Conservation (phyloP, 371 early-diverging fungal species). For the Lichtheimia hyalospora region DNA sequence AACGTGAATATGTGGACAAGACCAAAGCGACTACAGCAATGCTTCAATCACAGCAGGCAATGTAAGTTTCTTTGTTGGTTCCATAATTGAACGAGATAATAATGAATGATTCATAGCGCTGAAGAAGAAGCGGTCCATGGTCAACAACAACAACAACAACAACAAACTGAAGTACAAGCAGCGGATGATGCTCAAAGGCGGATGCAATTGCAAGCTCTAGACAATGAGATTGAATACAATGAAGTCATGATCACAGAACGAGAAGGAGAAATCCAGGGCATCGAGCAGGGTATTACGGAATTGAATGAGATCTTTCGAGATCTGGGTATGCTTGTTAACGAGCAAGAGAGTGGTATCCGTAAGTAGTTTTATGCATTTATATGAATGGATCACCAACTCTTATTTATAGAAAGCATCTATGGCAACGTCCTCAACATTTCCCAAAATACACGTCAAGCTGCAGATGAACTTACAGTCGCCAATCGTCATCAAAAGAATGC, state of each 20-base stretch:
- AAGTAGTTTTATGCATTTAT: slow-evolving; percentile 16
- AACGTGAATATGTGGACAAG: slow-evolving; percentile 83
- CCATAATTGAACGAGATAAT: not conserved
- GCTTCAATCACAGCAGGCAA: slow-evolving; percentile 40
- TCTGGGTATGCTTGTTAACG: slow-evolving; percentile 92
- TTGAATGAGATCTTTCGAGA: slow-evolving; percentile 94
- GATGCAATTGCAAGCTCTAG: slow-evolving; percentile 75
- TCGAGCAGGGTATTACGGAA: slow-evolving; percentile 71
- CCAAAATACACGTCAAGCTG: slow-evolving; percentile 77
- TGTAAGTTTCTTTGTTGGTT: slow-evolving; percentile 17
- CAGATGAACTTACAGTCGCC: slow-evolving; percentile 79
- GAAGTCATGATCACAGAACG: slow-evolving; percentile 90
- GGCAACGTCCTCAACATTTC: slow-evolving; percentile 83
- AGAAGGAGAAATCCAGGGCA: slow-evolving; percentile 88
- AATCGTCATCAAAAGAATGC: slow-evolving; percentile 79
- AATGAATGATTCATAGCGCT: slow-evolving; percentile 5
- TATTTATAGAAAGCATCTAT: slow-evolving; percentile 47
- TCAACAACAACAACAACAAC: slow-evolving; percentile 19
- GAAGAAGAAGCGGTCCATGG: slow-evolving; percentile 55
- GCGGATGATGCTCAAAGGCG: slow-evolving; percentile 63
- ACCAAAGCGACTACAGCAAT: slow-evolving; percentile 52
- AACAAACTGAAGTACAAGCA: slow-evolving; percentile 56
- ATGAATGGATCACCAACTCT: not conserved
- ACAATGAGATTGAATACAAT: slow-evolving; percentile 92
- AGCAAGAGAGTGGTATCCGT: slow-evolving; percentile 93